Evolutionary conservation across 2,329 filamentous ascomycete genomes (phyloP), one percentile per base, ranked within the genome.

Genomic region (Lecanoromycetidae sp.): DNA sequence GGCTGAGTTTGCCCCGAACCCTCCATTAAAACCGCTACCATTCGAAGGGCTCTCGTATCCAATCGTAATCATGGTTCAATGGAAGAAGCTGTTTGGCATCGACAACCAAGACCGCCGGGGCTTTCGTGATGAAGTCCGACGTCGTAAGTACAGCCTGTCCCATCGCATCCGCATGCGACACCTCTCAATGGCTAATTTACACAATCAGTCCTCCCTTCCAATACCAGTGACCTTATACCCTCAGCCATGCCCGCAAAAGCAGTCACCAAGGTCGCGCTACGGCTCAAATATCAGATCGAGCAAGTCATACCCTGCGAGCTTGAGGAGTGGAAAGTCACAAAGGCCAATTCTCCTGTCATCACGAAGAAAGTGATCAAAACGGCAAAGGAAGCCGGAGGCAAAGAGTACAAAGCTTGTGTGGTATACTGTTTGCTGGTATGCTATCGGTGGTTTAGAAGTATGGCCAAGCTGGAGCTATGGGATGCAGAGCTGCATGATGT

Each of bases 271-370:
- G 75, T 93, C 47, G 90, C 88, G 22, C 75, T 98, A 13, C 85
- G 87, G 48, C 72, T 98, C 54, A 93, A 90, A 58, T 87, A 93
- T 61, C 79, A 94, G 56, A 80, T 98, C 57, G 87, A 94, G 65
- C 77, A 87, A 61, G 82, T 87, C 46, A 77, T 98, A 22, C 85
- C 90, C 1, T 95, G 86, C 68, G 91, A 98, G 64, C 73, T 98
- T 32, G 82, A 91, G 49, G 79, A 85, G 60, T 72, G 72, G 4
- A 70, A 76, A 47, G 72, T 98, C 60, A 91, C 84, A 3, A 74
- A 74, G 42, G 79, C 90, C 2, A 87, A 96, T 65, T 93, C 86
- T 64, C 76, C 79, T 37, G 72, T 98, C 62, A 87, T 98, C 61
- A 95, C 87, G 0, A 68, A 69, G 2, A 75, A 78, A 50, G 91